Evolutionary conservation across 1,139 yeast genomes (phyloP), one percentile per base, ranked within the genome.

Genomic region (Saccharomyces hybrid): DNA sequence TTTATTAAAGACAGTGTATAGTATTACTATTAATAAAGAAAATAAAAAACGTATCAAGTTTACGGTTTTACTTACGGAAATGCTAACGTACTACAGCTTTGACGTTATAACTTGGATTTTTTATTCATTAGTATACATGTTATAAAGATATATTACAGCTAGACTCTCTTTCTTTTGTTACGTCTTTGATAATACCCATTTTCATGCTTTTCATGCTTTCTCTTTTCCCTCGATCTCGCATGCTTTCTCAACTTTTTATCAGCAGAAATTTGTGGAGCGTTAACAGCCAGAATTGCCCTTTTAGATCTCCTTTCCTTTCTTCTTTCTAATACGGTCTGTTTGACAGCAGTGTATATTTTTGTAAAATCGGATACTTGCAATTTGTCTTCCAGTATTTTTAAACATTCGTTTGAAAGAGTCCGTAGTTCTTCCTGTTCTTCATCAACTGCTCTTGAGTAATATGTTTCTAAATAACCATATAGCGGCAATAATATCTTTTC

Each of bases 231-330:
- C 47, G 81, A 79, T 63, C 85, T 79, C 51, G 78, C 81, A 71
- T 90, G 96, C 69, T 87, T 88, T 71, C 77, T 84, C 63, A 88
- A 68, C 71, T 87, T 88, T 69, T 87, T 81, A 64, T 79, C 80
- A 3, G 96, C 95, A 26, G 88, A 84, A 47, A 80, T 71, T 23
- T 86, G 96, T 0, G 99, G 99, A 4, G 88, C 87, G 13, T 79
- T 78, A 4, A 91, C 77, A 1, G 91, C 88, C 68, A 88, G 73
- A 59, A 87, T 84, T 0, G 96, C 86, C 56, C 91, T 78, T 66
- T 84, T 85, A 0, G 87, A 79, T 65, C 77, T 83, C 71, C 98
- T 82, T 51, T 88, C 95, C 57, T 79, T 78, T 64, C 98, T 81
- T 68, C 89, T 79, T 31, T 75, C 75, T 47, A 73, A 73, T 23